Conservation (phyloP, 768 basidiomycete species). For the Boletus rubropictus region DNA sequence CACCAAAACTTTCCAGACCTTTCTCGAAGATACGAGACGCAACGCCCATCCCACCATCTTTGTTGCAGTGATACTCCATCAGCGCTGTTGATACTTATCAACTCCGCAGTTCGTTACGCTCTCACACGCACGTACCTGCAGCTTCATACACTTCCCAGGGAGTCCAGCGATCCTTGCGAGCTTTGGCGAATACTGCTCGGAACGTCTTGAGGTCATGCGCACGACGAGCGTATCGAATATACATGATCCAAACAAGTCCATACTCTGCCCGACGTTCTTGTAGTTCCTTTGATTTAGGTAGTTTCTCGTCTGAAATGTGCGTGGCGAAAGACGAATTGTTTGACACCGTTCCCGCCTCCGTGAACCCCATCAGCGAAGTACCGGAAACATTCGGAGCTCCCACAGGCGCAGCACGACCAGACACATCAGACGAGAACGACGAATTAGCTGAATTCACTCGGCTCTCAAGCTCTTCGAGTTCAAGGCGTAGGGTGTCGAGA, state of each 20-base stretch:
- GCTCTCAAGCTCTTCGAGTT: conserved; percentile 58
- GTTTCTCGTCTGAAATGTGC: conserved; percentile 49
- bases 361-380: conserved; percentile 9
- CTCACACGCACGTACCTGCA: conserved; percentile 49
- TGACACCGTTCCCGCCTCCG: conserved; percentile 31
- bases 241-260: conserved; percentile 78
- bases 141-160: conserved; percentile 95
- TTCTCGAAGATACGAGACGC: conserved; percentile 92
- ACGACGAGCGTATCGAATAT: conserved; percentile 87
- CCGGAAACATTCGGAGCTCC: conserved; percentile 17
- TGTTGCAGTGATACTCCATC: conserved; percentile 91
- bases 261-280: conserved; percentile 57
- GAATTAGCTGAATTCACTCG: conserved; percentile 35
- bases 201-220: conserved; percentile 83
- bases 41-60: conserved; percentile 63
- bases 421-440: conserved; percentile 35
- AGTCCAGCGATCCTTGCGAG: conserved; percentile 67
- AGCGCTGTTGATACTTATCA: conserved; percentile 49
- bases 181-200: conserved; percentile 72
- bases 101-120: not conserved
- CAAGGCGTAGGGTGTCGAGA: conserved; percentile 54
- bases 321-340: conserved; percentile 46
- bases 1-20: conserved; percentile 77
- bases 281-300: conserved; percentile 49
- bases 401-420: conserved; percentile 23